A percentile compares a stretch with the other conserved stretches of the same genome.
Conservation (phyloP, 2,329 filamentous ascomycete species). For the Aurifilum marmelostoma region DNA sequence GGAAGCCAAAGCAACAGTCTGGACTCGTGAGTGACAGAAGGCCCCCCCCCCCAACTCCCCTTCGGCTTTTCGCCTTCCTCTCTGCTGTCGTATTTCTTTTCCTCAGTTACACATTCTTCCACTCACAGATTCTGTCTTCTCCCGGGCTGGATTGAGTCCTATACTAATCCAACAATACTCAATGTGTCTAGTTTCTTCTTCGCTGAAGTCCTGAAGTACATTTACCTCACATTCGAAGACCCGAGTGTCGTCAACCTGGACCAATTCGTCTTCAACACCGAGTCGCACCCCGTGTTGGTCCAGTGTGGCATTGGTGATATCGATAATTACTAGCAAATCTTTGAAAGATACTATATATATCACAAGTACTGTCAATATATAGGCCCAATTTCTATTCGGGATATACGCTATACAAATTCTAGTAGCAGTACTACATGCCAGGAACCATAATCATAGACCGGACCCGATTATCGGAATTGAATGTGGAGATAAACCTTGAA, state of each 20-base stretch:
- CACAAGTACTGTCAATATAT: background rate
- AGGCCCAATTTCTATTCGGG: background rate
- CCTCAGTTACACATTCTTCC: background rate
- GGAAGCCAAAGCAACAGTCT: slow-evolving; percentile 20
- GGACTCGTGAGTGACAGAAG: slow-evolving; percentile 15
- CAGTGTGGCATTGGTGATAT: slow-evolving; percentile 16
- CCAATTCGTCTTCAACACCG: slow-evolving; percentile 22
- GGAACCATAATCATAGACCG: no score
- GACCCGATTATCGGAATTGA: no score
- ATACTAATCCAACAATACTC: no score
- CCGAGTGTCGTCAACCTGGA: slow-evolving; percentile 19
- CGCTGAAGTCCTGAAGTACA: slow-evolving; percentile 20
- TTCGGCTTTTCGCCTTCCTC: no score
- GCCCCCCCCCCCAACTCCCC: background rate
- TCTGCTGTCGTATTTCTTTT: background rate
- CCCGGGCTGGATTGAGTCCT: no score
- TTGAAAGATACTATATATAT: background rate
- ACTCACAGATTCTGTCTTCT: background rate
- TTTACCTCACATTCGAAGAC: slow-evolving; percentile 19
- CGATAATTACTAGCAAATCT: slow-evolving; percentile 2
- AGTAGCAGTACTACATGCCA: background rate
- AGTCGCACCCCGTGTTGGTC: slow-evolving; percentile 16
- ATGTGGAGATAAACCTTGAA: no score
- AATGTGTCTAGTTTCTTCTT: slow-evolving; percentile 12
- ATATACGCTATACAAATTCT: background rate